phyloP scores from a whole-genome alignment of 192 early-diverging fungal genomes.

The Coemansia sp. region DNA sequence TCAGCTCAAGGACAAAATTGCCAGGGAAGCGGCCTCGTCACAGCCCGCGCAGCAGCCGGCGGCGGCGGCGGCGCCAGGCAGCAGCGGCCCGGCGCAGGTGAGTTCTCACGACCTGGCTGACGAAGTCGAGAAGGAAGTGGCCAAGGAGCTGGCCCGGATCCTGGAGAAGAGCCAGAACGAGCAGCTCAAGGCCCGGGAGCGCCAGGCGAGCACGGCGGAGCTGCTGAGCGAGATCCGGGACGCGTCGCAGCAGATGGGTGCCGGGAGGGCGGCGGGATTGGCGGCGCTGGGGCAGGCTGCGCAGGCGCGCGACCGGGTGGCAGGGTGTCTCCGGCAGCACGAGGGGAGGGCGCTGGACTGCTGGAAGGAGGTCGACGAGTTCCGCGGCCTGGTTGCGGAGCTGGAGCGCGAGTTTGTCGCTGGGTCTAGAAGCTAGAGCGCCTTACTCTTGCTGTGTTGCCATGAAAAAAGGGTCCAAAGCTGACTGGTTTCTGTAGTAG shows the following conservation, averaged over 20 bases:
- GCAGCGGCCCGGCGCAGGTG: background rate
- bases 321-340: constrained; percentile 22
- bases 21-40: constrained; percentile 9
- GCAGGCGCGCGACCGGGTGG: constrained; percentile 28
- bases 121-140: constrained; percentile 28
- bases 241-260: constrained; percentile 23
- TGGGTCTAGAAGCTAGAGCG: no score
- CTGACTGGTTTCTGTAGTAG: no score
- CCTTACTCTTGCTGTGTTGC: no score
- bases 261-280: constrained; percentile 5
- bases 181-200: constrained; percentile 29
- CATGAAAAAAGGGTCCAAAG: no score
- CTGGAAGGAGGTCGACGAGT: constrained; percentile 44
- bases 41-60: constrained; percentile 2
- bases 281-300: constrained; percentile 11
- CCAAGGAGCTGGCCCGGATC: constrained; percentile 41
- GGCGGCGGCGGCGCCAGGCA: background rate
- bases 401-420: constrained; percentile 39
- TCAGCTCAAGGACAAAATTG: constrained; percentile 33
- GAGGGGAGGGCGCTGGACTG: constrained; percentile 39
- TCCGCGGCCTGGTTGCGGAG: constrained; percentile 24
- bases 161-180: constrained; percentile 43
- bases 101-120: constrained; percentile 18
- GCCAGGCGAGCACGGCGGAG: constrained; percentile 39
- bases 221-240: constrained; percentile 43